A percentile compares a stretch with the other conserved stretches of the same genome.
Evolutionary conservation across 2,329 filamentous ascomycete genomes (phyloP).

Genomic region (Cucurbitaria berberidis): DNA sequence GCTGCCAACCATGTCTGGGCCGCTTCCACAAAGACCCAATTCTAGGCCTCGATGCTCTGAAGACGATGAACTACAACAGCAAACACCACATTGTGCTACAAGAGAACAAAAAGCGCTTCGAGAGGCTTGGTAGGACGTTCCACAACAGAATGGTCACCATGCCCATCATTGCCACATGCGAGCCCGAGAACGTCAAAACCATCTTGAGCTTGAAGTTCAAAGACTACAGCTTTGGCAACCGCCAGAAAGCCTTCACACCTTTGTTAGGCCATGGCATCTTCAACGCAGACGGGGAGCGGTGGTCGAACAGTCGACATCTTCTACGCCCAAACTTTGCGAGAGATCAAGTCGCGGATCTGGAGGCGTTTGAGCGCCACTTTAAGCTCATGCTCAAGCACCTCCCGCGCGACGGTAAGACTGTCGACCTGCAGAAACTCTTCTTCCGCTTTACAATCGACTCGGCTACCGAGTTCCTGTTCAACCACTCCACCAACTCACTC

Average conservation of each 20-base stretch:
- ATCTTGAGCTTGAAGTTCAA: slow-evolving; percentile 55
- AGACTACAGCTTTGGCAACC: slow-evolving; percentile 52
- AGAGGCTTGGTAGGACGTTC: slow-evolving; percentile 48
- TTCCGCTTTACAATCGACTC: slow-evolving; percentile 58
- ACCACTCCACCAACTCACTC: slow-evolving; percentile 50
- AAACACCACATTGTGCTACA: slow-evolving; percentile 33
- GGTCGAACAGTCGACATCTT: slow-evolving; percentile 52
- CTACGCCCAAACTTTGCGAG: slow-evolving; percentile 62
- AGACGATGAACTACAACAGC: slow-evolving; percentile 47
- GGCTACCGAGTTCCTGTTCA: slow-evolving; percentile 59
- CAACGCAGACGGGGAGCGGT: slow-evolving; percentile 53
- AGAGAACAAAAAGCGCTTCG: slow-evolving; percentile 32
- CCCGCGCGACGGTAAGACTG: slow-evolving; percentile 57
- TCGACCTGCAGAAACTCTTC: slow-evolving; percentile 52
- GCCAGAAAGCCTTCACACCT: slow-evolving; percentile 46
- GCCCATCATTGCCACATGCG: slow-evolving; percentile 50
- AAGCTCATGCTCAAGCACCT: slow-evolving; percentile 64
- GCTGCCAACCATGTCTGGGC: slow-evolving; percentile 54
- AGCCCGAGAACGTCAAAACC: slow-evolving; percentile 57
- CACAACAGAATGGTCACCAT: slow-evolving; percentile 45
- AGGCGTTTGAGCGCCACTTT: slow-evolving; percentile 67
- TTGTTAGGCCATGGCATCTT: slow-evolving; percentile 56
- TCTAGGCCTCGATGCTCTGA: slow-evolving; percentile 59
- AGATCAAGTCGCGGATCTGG: slow-evolving; percentile 60
- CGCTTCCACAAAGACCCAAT: slow-evolving; percentile 62